phyloP scores from a whole-genome alignment of 2,329 filamentous ascomycete species.

The Stachybotrys chartarum region DNA sequence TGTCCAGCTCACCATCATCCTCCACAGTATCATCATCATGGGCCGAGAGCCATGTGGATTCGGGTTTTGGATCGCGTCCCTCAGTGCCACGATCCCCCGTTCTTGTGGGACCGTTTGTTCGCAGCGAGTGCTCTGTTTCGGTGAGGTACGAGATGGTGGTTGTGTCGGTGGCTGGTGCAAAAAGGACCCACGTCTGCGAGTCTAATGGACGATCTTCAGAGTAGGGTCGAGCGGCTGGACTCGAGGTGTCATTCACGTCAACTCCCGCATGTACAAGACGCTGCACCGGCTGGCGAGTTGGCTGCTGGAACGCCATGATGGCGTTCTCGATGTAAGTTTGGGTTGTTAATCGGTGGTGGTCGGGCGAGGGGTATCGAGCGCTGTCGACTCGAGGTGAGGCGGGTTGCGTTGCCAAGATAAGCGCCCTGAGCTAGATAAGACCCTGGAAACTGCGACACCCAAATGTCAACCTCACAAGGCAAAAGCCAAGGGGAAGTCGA shows the following conservation, averaged over 20 bases:
- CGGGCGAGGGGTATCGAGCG: too few relatives aligned
- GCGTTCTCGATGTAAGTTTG: neutral
- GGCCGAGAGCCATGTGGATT: constrained; percentile 28
- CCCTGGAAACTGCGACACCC: neutral
- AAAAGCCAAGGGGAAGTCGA: neutral
- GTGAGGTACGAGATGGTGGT: constrained; percentile 62
- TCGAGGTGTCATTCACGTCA: constrained; percentile 27
- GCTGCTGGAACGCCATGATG: constrained; percentile 54
- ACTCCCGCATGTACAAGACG: constrained; percentile 35
- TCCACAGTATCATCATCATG: constrained; percentile 35
- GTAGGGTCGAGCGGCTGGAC: constrained; percentile 15
- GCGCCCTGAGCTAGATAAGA: neutral
- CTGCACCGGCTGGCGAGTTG: constrained; percentile 44
- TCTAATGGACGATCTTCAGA: constrained; percentile 48
- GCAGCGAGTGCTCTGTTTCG: constrained; percentile 57
- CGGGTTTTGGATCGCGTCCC: constrained; percentile 38
- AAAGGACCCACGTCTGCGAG: constrained; percentile 93
- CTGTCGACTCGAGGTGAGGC: too few relatives aligned
- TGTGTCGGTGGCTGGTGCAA: constrained; percentile 64
- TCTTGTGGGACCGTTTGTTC: constrained; percentile 75
- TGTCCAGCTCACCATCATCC: constrained; percentile 79
- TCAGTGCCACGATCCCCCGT: constrained; percentile 63
- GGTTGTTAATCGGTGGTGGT: too few relatives aligned
- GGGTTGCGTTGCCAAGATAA: neutral
- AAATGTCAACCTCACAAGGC: too few relatives aligned